phyloP scores from a whole-genome alignment of 495 filamentous ascomycete genomes.

The Glarea lozoyensis region DNA sequence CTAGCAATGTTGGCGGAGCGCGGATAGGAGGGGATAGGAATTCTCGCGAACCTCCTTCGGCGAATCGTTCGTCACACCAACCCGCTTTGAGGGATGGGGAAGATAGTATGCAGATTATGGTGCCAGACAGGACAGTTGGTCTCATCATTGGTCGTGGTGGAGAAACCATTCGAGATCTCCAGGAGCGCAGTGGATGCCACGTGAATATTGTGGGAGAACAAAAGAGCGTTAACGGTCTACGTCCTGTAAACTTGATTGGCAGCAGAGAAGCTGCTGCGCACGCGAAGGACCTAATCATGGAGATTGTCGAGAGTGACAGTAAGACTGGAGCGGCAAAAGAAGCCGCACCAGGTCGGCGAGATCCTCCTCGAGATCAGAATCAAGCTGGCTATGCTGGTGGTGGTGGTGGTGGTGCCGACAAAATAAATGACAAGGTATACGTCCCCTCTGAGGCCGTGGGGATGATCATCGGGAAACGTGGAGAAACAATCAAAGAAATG shows the following conservation, averaged over 20 bases:
- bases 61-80: conserved; percentile 24
- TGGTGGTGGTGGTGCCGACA: conserved; percentile 40
- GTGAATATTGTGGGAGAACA: conserved; percentile 84
- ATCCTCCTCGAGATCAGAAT: conserved; percentile 24
- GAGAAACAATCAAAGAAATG: conserved; percentile 83
- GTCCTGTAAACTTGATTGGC: conserved; percentile 79
- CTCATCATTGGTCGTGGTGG: conserved; percentile 79
- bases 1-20: conserved; percentile 25
- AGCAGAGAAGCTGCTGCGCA: conserved; percentile 51
- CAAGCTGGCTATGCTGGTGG: conserved; percentile 30
- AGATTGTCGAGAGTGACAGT: conserved; percentile 81
- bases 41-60: conserved; percentile 12
- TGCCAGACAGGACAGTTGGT: conserved; percentile 80
- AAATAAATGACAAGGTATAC: conserved; percentile 67
- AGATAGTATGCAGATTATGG: conserved; percentile 74
- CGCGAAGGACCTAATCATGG: conserved; percentile 73
- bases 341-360: conserved; percentile 15
- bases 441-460: conserved; percentile 81
- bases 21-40: too few relatives aligned
- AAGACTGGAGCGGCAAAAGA: conserved; percentile 37
- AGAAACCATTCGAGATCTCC: conserved; percentile 82
- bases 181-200: conserved; percentile 76
- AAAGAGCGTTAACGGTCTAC: conserved; percentile 73
- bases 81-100: conserved; percentile 59
- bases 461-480: conserved; percentile 86